phyloP scores from a whole-genome alignment of 345 rosid species.

The Ceriops zippeliana region DNA sequence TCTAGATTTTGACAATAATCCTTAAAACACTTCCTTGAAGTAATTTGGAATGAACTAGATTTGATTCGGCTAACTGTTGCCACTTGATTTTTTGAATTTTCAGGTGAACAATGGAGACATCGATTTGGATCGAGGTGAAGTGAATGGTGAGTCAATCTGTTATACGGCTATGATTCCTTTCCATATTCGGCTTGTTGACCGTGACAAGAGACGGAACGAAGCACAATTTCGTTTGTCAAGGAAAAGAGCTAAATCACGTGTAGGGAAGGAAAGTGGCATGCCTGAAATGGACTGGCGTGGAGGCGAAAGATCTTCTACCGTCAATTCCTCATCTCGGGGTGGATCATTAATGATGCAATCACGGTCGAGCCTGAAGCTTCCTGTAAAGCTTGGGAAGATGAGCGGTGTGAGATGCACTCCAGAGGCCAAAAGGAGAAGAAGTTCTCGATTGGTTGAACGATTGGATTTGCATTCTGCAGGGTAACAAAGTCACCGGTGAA shows the following conservation, averaged over 20 bases:
- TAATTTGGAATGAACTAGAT: not conserved
- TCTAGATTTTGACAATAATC: not conserved
- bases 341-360: slow-evolving; percentile 28
- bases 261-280: slow-evolving; percentile 23
- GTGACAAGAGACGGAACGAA: slow-evolving; percentile 25
- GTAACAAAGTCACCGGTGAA: slow-evolving; percentile 8
- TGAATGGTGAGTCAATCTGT: slow-evolving; percentile 43
- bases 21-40: not conserved
- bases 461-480: slow-evolving; percentile 38
- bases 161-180: slow-evolving; percentile 73
- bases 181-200: slow-evolving; percentile 46
- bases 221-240: slow-evolving; percentile 29
- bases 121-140: slow-evolving; percentile 51
- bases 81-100: slow-evolving; percentile 5
- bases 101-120: slow-evolving; percentile 96
- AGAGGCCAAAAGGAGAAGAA: slow-evolving; percentile 66
- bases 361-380: slow-evolving; percentile 35
- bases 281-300: slow-evolving; percentile 14
- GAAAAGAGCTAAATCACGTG: slow-evolving; percentile 64
- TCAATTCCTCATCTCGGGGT: slow-evolving; percentile 20
- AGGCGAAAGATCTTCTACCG: slow-evolving; percentile 14
- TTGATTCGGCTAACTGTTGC: not conserved
- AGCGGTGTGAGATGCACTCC: slow-evolving; percentile 55
- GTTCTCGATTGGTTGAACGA: slow-evolving; percentile 39
- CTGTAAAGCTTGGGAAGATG: slow-evolving; percentile 44